phyloP scores from a whole-genome alignment of 2,329 filamentous ascomycete genomes.

The Beauveria brongniartii region DNA sequence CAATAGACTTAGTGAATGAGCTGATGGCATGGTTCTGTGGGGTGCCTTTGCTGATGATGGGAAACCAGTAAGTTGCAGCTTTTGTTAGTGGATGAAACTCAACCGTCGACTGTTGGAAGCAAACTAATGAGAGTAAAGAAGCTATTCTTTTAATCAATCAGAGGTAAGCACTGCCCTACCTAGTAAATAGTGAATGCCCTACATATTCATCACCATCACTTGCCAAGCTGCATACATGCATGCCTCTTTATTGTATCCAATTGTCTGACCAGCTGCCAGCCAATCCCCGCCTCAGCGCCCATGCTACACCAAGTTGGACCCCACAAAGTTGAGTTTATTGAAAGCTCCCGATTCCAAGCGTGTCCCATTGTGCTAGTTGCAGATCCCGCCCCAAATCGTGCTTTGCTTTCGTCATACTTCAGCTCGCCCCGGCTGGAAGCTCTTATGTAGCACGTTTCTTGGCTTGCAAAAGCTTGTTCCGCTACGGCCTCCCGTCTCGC shows the following conservation, averaged over 20 bases:
- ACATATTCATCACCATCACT: background rate
- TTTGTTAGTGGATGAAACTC: background rate
- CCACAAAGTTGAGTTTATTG: background rate
- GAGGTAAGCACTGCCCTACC: no score
- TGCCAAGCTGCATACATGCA: background rate
- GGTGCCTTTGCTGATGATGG: no score
- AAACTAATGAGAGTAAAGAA: no score
- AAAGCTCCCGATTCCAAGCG: background rate
- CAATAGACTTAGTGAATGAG: no score
- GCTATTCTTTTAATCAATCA: no score
- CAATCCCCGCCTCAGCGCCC: background rate
- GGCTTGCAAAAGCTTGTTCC: no score
- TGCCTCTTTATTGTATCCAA: background rate
- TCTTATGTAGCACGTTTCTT: no score
- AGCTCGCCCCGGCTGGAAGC: background rate
- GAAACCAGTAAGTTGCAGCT: no score
- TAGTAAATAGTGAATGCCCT: no score
- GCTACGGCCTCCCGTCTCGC: background rate
- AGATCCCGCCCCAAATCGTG: background rate
- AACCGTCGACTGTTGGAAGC: background rate
- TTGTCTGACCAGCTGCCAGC: background rate
- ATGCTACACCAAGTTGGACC: background rate
- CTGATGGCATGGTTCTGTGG: no score
- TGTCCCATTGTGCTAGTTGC: background rate
- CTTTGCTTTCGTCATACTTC: background rate